Evolutionary conservation across 768 basidiomycete species (phyloP).

Genomic region (Sporobolomyces phaffii): DNA sequence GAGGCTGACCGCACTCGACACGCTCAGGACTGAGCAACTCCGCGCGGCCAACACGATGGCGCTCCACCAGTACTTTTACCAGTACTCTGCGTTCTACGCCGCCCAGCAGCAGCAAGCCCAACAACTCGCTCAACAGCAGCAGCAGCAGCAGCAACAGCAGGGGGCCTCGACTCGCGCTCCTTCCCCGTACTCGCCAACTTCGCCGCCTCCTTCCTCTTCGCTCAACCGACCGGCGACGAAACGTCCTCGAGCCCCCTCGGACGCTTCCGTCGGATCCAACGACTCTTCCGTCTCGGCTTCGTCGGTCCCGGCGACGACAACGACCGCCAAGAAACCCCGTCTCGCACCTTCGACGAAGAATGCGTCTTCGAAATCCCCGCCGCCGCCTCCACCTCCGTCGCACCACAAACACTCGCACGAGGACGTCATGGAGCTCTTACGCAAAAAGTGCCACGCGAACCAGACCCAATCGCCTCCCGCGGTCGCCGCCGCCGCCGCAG

Average conservation of each 20-base stretch:
- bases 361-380: background rate
- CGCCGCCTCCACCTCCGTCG: background rate
- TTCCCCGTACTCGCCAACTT: conserved; percentile 17
- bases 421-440: conserved; percentile 30
- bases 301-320: background rate
- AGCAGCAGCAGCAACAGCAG: background rate
- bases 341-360: conserved; percentile 12
- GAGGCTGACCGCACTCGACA: conserved; percentile 36
- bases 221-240: background rate
- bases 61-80: conserved; percentile 12
- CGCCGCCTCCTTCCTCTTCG: conserved; percentile 2
- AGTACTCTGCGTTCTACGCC: conserved; percentile 14
- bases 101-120: conserved; percentile 12
- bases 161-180: background rate
- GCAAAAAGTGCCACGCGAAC: conserved; percentile 26
- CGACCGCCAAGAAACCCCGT: background rate
- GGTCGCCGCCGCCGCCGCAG: no score
- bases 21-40: conserved; percentile 33
- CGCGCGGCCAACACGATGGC: conserved; percentile 25
- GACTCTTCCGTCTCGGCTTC: background rate
- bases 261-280: conserved; percentile 8
- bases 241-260: conserved; percentile 1
- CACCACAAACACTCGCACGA: background rate
- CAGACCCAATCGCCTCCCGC: conserved; percentile 1
- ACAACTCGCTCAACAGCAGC: background rate